Evolutionary conservation across 768 basidiomycete species (phyloP).

Genomic region (Mycena chlorophos): DNA sequence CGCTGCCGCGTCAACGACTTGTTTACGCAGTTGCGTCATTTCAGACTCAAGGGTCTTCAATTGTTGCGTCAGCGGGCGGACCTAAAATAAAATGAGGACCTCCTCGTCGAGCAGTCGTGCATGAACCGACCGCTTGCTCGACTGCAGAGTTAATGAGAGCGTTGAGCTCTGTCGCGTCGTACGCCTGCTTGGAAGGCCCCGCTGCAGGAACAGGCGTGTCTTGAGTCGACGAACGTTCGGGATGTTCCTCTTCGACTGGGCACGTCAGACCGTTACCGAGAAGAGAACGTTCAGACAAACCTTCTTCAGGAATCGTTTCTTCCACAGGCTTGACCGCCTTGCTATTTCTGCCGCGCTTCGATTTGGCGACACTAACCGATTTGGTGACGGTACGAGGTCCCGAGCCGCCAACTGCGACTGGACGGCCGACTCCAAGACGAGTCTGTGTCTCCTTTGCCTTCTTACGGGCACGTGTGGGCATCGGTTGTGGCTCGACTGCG

Average conservation of each 20-base stretch:
- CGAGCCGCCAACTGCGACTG: constrained; percentile 61
- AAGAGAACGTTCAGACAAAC: constrained; percentile 29
- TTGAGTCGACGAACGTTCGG: constrained; percentile 2
- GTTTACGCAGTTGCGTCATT: constrained; percentile 32
- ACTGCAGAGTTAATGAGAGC: constrained; percentile 22
- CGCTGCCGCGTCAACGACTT: constrained; percentile 34
- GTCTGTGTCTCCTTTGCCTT: constrained; percentile 75
- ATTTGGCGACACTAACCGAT: constrained; percentile 50
- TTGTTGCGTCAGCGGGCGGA: constrained; percentile 54
- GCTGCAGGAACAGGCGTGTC: constrained; percentile 1
- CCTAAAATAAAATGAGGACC: constrained; percentile 31
- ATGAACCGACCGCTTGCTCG: constrained; percentile 35
- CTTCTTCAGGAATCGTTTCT: constrained; percentile 59
- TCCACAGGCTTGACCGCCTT: constrained; percentile 51
- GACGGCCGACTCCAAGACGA: constrained; percentile 70
- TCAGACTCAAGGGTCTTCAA: constrained; percentile 45
- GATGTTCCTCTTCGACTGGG: constrained; percentile 18
- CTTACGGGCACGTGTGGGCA: constrained; percentile 55
- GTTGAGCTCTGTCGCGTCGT: constrained; percentile 26
- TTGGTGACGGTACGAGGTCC: constrained; percentile 69
- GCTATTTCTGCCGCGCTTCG: constrained; percentile 51
- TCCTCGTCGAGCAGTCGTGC: background rate
- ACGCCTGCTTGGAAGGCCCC: constrained; percentile 13
- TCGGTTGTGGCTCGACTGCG: constrained; percentile 28
- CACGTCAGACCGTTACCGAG: constrained; percentile 4